Evolutionary conservation across 1,284 basidiomycete genomes (phyloP).

Genomic region (Chondrostereum purpureum): DNA sequence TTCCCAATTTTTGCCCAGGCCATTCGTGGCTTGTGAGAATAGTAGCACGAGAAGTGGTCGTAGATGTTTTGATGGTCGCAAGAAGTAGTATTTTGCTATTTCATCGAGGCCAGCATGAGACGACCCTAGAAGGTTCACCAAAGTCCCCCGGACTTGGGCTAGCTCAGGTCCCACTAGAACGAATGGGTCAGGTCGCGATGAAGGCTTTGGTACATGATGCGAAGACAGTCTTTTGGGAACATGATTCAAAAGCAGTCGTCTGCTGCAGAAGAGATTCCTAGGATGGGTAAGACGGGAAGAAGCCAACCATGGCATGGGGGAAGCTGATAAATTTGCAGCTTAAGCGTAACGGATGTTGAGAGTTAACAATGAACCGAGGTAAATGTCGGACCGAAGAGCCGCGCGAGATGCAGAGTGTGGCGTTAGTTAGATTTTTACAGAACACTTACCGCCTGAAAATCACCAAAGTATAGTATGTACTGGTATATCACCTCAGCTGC

Average conservation of each 20-base stretch:
- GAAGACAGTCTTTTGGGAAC: background rate
- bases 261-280: background rate
- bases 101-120: slow-evolving; percentile 84
- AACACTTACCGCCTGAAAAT: too few relatives aligned
- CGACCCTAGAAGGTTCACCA: slow-evolving; percentile 80
- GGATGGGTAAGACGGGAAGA: background rate
- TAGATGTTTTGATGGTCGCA: slow-evolving; percentile 84
- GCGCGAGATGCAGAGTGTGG: too few relatives aligned
- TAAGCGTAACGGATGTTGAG: too few relatives aligned
- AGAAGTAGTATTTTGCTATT: slow-evolving; percentile 92
- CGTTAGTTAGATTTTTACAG: too few relatives aligned
- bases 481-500: too few relatives aligned
- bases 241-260: background rate
- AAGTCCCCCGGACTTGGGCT: slow-evolving; percentile 63
- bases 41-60: slow-evolving; percentile 88
- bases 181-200: slow-evolving; percentile 51
- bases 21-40: slow-evolving; percentile 90
- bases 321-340: background rate
- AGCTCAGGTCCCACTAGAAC: slow-evolving; percentile 71
- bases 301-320: background rate
- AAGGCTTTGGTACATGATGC: background rate
- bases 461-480: too few relatives aligned
- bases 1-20: slow-evolving; percentile 64
- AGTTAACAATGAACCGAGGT: too few relatives aligned
- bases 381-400: too few relatives aligned